Evolutionary conservation across 106 monocot genomes (phyloP).

Genomic region (Dactylorhiza incarnata): DNA sequence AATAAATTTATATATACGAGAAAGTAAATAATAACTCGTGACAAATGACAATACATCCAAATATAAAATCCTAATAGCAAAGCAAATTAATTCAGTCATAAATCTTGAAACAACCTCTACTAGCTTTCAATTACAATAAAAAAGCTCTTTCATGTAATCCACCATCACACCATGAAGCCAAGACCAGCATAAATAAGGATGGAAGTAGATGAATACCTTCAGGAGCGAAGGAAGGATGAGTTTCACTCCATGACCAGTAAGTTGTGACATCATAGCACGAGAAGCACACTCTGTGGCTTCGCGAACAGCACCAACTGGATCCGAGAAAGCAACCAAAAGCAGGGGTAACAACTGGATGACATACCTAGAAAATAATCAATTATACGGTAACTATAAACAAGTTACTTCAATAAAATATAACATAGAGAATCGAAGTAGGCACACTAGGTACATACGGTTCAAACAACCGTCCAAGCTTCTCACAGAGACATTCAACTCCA

Average conservation of each 20-base stretch:
- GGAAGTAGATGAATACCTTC: conserved; percentile 30
- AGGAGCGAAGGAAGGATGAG: conserved; percentile 97
- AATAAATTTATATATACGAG: too few species aligned
- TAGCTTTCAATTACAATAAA: not conserved
- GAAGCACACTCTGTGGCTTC: conserved; percentile 98
- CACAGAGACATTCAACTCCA: conserved; percentile 96
- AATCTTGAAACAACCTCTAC: too few species aligned
- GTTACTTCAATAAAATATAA: not conserved
- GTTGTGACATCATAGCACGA: conserved; percentile 98
- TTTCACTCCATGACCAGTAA: conserved; percentile 90
- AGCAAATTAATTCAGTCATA: too few species aligned
- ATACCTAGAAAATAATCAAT: conserved; percentile 50
- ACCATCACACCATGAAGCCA: not conserved
- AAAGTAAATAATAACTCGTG: too few species aligned
- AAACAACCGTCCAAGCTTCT: conserved; percentile 91
- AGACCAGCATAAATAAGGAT: not conserved
- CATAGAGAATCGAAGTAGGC: not conserved
- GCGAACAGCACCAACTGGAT: conserved; percentile 86
- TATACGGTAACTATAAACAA: not conserved
- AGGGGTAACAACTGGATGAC: conserved; percentile 87
- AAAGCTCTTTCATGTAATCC: not conserved
- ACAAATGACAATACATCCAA: too few species aligned
- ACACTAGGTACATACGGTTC: conserved; percentile 73
- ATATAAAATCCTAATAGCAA: too few species aligned
- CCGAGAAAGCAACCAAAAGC: conserved; percentile 96